Evolutionary conservation across 495 filamentous ascomycete species (phyloP).

Genomic region (Chaetomium fimeti): DNA sequence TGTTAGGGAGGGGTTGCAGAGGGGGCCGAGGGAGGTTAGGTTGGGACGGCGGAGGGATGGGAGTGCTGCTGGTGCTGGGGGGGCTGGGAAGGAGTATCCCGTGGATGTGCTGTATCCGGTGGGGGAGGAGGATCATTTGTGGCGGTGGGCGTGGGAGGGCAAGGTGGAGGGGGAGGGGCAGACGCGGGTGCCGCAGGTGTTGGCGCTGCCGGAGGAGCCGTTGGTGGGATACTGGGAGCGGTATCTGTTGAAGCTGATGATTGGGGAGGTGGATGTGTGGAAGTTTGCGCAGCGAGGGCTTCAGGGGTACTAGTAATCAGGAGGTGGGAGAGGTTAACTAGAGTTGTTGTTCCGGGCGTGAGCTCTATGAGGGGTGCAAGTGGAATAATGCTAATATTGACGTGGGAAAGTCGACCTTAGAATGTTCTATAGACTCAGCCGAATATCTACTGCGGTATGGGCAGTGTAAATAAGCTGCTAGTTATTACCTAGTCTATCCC

Average conservation of each 20-base stretch:
- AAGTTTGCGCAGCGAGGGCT: slow-evolving; percentile 25
- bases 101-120: slow-evolving; percentile 28
- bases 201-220: slow-evolving; percentile 34
- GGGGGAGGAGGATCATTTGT: slow-evolving; percentile 23
- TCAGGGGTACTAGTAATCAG: not conserved
- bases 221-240: slow-evolving; percentile 38
- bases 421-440: no score
- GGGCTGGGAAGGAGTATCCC: slow-evolving; percentile 32
- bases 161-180: slow-evolving; percentile 16
- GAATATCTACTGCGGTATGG: no score
- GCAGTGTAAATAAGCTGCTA: no score
- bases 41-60: not conserved
- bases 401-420: no score
- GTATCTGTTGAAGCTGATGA: slow-evolving; percentile 28
- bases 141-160: slow-evolving; percentile 34
- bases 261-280: slow-evolving; percentile 35
- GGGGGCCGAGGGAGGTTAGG: slow-evolving; percentile 20
- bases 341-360: no score
- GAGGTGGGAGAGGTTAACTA: not conserved
- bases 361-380: no score
- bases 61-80: not conserved
- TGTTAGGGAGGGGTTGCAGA: not conserved
- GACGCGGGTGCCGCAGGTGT: slow-evolving; percentile 26
- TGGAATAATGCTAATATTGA: no score
- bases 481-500: no score